Evolutionary conservation across 2,329 filamentous ascomycete species (phyloP).

Genomic region (Diaporthe humulicola): DNA sequence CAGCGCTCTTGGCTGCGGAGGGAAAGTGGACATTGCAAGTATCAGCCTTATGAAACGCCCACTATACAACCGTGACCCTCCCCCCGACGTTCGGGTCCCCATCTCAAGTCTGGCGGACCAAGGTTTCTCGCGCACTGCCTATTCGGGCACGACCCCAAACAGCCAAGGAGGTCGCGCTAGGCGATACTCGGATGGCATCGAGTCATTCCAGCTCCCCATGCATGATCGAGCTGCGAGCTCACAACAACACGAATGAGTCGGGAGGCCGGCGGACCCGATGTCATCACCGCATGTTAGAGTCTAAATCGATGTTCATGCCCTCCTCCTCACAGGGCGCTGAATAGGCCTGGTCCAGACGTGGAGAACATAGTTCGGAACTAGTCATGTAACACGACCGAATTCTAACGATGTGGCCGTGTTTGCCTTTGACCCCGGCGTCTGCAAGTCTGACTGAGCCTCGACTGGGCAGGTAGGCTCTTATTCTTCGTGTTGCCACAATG

Average conservation of each 20-base stretch:
- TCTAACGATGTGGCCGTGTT: neutral
- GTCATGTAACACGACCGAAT: slow-evolving; percentile 1
- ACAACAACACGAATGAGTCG: slow-evolving; percentile 3
- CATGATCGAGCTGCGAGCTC: neutral
- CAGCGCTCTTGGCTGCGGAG: neutral
- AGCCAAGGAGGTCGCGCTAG: slow-evolving; percentile 5
- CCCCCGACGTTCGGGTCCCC: neutral
- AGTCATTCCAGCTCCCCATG: neutral
- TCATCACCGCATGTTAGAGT: slow-evolving; percentile 21
- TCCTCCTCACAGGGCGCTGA: neutral
- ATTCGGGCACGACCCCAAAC: slow-evolving; percentile 20
- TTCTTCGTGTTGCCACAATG: neutral
- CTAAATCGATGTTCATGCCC: slow-evolving; percentile 24
- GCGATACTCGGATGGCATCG: neutral
- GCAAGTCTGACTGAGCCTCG: too few relatives aligned
- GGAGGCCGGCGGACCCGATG: neutral
- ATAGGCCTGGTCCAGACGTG: slow-evolving; percentile 1
- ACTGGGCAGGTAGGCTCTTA: neutral
- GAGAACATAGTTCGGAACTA: neutral
- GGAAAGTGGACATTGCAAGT: neutral
- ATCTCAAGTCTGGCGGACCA: neutral
- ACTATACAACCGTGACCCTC: neutral
- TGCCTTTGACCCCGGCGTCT: neutral
- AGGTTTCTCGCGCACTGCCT: slow-evolving; percentile 6
- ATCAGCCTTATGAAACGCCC: slow-evolving; percentile 14